Percentiles rank a stretch among this genome's conserved stretches.
These are phyloP conservation scores for Adansonia grandidieri DNA, from an alignment of 441 rosid species.

Conservation along the genomic window DNA sequence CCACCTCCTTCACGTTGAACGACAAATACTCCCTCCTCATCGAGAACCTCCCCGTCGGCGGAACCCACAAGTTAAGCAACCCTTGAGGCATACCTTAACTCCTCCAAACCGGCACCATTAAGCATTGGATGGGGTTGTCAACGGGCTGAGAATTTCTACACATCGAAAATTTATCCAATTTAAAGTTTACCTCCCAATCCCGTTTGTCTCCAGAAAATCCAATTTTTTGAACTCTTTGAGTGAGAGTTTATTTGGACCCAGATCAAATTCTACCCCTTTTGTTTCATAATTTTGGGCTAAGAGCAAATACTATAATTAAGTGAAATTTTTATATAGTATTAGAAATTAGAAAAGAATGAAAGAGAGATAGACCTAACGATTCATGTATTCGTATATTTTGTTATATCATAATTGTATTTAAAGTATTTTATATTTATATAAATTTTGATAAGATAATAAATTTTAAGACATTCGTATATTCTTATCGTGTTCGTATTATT, in stretches of 20 bases:
- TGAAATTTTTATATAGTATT: too few species aligned
- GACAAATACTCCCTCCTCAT: slow-evolving; percentile 40
- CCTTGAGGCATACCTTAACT: slow-evolving; percentile 52
- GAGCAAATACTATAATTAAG: not conserved
- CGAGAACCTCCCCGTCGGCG: slow-evolving; percentile 65
- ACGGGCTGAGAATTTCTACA: slow-evolving; percentile 34
- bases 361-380: too few species aligned
- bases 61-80: slow-evolving; percentile 66
- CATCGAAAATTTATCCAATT: slow-evolving; percentile 26
- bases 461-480: too few species aligned
- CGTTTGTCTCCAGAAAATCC: not conserved
- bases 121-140: slow-evolving; percentile 7
- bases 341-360: not conserved
- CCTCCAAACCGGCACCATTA: too few species aligned
- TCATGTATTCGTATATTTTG: too few species aligned
- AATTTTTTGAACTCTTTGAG: not conserved
- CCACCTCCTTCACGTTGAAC: slow-evolving; percentile 6
- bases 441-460: too few species aligned
- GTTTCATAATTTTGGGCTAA: not conserved
- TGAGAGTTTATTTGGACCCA: not conserved
- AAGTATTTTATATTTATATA: too few species aligned
- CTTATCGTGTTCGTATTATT: too few species aligned
- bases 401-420: too few species aligned
- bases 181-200: not conserved
- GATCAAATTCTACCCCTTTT: not conserved